These are phyloP conservation scores for Linanthus parryae DNA, from an alignment of 148 eudicot genomes.

Conservation along the genomic window DNA sequence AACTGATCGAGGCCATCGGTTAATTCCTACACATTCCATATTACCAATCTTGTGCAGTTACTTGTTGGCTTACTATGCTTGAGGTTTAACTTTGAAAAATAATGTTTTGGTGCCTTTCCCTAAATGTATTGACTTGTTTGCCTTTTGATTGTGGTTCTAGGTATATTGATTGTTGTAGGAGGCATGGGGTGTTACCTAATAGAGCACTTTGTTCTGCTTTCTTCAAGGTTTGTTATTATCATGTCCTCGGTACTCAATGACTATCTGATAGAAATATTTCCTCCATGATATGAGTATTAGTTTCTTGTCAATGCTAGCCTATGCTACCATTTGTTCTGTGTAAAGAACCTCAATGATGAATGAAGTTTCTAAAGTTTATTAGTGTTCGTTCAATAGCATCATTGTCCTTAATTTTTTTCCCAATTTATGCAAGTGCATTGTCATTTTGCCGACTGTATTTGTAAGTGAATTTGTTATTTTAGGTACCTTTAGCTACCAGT, in stretches of 20 bases:
- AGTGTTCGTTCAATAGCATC: too few species aligned
- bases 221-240: conserved; percentile 26
- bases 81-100: not conserved
- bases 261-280: not conserved
- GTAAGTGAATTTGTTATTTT: not conserved
- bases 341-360: not conserved
- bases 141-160: conserved; percentile 21
- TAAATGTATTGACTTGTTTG: not conserved
- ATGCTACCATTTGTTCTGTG: not conserved
- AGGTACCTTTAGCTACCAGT: too few species aligned
- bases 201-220: conserved; percentile 29
- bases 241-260: not conserved
- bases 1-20: too few species aligned
- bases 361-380: not conserved
- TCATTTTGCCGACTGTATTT: not conserved
- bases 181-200: conserved; percentile 32
- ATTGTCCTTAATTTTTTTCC: too few species aligned
- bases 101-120: not conserved
- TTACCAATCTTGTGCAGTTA: not conserved
- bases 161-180: conserved; percentile 36
- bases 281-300: not conserved
- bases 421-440: too few species aligned
- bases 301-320: not conserved
- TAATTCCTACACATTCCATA: too few species aligned
- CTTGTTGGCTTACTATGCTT: not conserved